Evolutionary conservation across 2,329 filamentous ascomycete species (phyloP).

Genomic region (Coniochaeta ligniaria): DNA sequence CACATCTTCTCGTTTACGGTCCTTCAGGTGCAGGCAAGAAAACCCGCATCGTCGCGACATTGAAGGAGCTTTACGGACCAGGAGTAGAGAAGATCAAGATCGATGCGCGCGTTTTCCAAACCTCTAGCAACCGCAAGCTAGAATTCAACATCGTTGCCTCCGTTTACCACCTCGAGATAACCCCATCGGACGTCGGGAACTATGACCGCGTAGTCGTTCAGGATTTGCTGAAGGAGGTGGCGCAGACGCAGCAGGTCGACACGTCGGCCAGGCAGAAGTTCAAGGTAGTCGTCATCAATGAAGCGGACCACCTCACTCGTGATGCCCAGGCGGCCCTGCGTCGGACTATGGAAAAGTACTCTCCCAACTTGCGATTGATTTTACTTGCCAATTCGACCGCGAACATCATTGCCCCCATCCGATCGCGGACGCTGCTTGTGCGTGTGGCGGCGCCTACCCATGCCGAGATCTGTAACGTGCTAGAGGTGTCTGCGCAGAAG

Average conservation of each 20-base stretch:
- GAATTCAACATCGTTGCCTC: conserved; percentile 99
- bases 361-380: conserved; percentile 86
- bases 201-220: conserved; percentile 96
- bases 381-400: conserved; percentile 92
- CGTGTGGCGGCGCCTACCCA: conserved; percentile 85
- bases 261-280: conserved; percentile 83
- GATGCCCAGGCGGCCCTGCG: conserved; percentile 94
- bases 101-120: conserved; percentile 94
- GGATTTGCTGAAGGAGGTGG: conserved; percentile 93
- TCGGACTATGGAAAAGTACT: conserved; percentile 99
- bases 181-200: conserved; percentile 90
- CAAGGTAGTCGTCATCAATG: conserved; percentile 99
- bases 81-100: conserved; percentile 99
- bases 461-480: conserved; percentile 72
- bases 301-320: conserved; percentile 87
- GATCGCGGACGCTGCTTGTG: conserved; percentile 84
- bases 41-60: conserved; percentile 87
- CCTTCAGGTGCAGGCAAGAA: conserved; percentile 97
- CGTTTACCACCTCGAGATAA: conserved; percentile 97
- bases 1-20: conserved; percentile 93
- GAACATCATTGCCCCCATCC: conserved; percentile 98
- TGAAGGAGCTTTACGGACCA: conserved; percentile 91
- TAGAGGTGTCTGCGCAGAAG: conserved; percentile 64
- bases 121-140: conserved; percentile 89
- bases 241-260: conserved; percentile 98